Base-by-base conservation (phyloP, 345 rosid genomes). In the Arabidopsis arenosa region DNA sequence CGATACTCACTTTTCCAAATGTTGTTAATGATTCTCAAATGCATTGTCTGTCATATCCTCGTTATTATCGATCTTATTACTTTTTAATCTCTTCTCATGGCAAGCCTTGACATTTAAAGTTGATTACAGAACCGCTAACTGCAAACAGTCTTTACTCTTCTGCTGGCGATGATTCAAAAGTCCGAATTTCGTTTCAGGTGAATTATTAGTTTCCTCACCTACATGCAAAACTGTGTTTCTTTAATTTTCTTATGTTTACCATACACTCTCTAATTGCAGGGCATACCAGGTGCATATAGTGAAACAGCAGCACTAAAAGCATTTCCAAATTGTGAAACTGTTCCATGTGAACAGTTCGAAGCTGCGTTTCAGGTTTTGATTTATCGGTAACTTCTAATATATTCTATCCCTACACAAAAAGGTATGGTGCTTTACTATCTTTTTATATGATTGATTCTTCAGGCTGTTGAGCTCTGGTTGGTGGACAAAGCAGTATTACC, bases 401-500 rank as follows among this genome's bases (percentile, higher is more conserved):
- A 37, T 64, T 62, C 69, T 17, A 17, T 9, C 47, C 48, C 35
- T 12, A 45, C 48, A 45, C 3, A 15, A 15, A 47, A 63, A 39
- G 14, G 39, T 69, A 35, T 41, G 57, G 15, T 33, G 65, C 61
- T 68, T 68, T 48, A 72, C 63, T 57, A 41, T 48, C 53, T 39
- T 64, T 48, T 72, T 15, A 57, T 65, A 18, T 28, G 54, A 43
- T 30, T 55, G 48, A 45, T 44, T 83, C 63, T 71, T 63, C 85
- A 95, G 98, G 98, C 99, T 58, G 99, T 92, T 82, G 99, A 92
- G 75, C 84, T 86, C 48, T 92, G 97, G 93, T 78, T 92, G 73
- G 98, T 92, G 79, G 93, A 95, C 70, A 95, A 86, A 80, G 99
- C 98, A 52, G 87, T 95, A 75, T 81, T 95, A 61, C 98, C 98